Base-by-base conservation (phyloP, 2,329 filamentous ascomycete genomes). In the Fusarium continuum region DNA sequence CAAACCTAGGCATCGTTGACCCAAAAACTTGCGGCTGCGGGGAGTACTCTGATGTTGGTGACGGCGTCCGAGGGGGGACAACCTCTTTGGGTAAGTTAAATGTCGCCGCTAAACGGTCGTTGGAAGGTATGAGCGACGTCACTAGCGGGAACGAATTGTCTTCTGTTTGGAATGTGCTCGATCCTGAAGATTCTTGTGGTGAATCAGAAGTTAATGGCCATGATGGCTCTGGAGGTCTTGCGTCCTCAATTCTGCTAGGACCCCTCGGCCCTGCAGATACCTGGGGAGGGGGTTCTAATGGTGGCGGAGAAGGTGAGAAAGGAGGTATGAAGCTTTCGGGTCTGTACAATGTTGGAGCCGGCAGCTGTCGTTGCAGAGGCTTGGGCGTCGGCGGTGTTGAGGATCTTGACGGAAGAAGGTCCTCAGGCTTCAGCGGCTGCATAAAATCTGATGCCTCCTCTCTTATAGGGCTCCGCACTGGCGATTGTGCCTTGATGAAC, bases 151-250 rank as follows among this genome's bases (percentile, higher is more conserved):
- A 34, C 14, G 56, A 25, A 23, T 31, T 53, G 17, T 60, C 40
- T 47, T 60, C 55, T 14, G 31, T 40, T n/a, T 35, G 55, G 22
- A 54, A 60, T 32, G 40, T 61, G 40, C 55, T 60, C 7, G 55
- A 60, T n/a, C 47, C 56, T 17, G 56, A 60, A 4, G 56, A 60
- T 20, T 44, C 56, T 26, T 47, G 35, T 19, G 56, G 55, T 10
- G 56, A 60, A 20, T 35, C 55, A 16, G 56, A 60, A 10, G 56
- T 55, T 13, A 60, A 60, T 6, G 56, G 56, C 56, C 56, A 60
- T 11, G 55, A 31, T 36, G 55, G 26, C 40, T 60, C 47, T 19
- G 29, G n/a, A 6, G 17, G 23, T n/a, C 36, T 60, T n/a, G 23
- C 14, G 14, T 34, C 16, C 13, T 34, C 34, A 5, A 13, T 17